These are phyloP conservation scores for Dendrobium huoshanense DNA, from an alignment of 106 monocot species.

Conservation along the genomic window DNA sequence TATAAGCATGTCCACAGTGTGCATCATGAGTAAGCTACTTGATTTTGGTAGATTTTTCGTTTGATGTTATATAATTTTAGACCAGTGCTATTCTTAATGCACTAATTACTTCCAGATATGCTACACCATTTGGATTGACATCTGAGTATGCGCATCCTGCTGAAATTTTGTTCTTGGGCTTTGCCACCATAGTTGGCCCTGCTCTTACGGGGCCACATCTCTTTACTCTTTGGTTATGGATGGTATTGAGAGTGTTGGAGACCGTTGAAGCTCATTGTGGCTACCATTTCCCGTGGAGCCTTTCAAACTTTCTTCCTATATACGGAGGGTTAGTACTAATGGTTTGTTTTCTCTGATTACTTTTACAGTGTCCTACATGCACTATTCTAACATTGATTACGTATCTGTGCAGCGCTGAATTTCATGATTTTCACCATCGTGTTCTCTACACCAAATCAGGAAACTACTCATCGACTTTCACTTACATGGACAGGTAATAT, in stretches of 20 bases:
- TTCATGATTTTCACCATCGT: slow-evolving; percentile 72
- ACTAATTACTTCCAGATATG: slow-evolving; percentile 21
- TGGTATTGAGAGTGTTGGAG: slow-evolving; percentile 85
- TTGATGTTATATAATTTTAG: not conserved
- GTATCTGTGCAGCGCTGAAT: slow-evolving; percentile 35
- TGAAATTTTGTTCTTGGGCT: slow-evolving; percentile 87
- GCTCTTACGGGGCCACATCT: slow-evolving; percentile 86
- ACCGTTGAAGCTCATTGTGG: slow-evolving; percentile 93
- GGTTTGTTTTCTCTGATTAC: not conserved
- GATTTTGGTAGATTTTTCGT: not conserved
- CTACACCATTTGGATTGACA: slow-evolving; percentile 91
- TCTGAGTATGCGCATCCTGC: slow-evolving; percentile 95
- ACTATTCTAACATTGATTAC: slow-evolving; percentile 21
- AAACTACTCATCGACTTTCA: slow-evolving; percentile 67
- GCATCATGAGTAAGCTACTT: slow-evolving; percentile 65
- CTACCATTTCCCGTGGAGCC: slow-evolving; percentile 95
- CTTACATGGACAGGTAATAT: slow-evolving; percentile 71
- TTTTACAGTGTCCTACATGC: not conserved
- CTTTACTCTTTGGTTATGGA: slow-evolving; percentile 89
- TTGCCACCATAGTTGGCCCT: slow-evolving; percentile 86
- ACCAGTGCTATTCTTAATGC: not conserved
- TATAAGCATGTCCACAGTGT: slow-evolving; percentile 80
- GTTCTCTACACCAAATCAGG: slow-evolving; percentile 64
- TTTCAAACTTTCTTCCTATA: slow-evolving; percentile 81
- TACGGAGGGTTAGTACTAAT: slow-evolving; percentile 72